Base-by-base conservation (phyloP, 169 alveolate genomes). In the Plasmodium knowlesi region DNA sequence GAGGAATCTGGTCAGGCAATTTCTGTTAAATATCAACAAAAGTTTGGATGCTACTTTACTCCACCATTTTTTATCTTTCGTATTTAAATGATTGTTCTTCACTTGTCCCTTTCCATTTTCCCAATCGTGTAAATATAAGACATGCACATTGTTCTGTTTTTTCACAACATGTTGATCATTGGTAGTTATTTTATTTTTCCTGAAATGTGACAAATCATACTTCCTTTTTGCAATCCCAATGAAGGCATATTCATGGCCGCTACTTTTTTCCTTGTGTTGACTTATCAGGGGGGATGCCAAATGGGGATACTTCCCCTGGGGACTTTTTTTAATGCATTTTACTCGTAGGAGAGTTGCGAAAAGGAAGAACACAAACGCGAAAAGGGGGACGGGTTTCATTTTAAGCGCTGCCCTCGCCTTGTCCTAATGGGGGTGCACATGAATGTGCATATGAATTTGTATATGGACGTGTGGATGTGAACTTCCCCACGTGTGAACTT, bases 191-290 rank as follows among this genome's bases (percentile, higher is more conserved):
- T 57, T 54, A 57, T 79, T 89, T 46, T 89, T 89, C 73, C 73
- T 89, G 80, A 89, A 57, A 79, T 54, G 80, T 37, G 53, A 19
- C 37, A 39, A 89, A 22, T 79, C 19, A 37, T 89, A 89, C 32
- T 80, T 70, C 41, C 82, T 89, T 70, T 78, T 89, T 37, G 34
- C 71, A 67, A 79, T 79, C 53, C 94, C 94, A 73, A 79, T 89
- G 70, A 89, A 89, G 46, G 90, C 76, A 79, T 57, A 78, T 30
- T 79, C 72, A 30, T 37, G 41, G 80, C 12, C 3, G 70, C 39
- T 73, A 67, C 82, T 43, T 46, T 89, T 79, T 1, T 46, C 43
- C 32, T 73, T 89, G 53, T 79, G 73, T 30, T 12, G n/a, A 57
- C 16, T 28, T 22, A 12, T 79, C 37, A 32, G 54, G 28, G 37